These are phyloP conservation scores for Malbranchea zuffiana DNA, from an alignment of 2,329 filamentous ascomycete genomes.

Conservation along the genomic window DNA sequence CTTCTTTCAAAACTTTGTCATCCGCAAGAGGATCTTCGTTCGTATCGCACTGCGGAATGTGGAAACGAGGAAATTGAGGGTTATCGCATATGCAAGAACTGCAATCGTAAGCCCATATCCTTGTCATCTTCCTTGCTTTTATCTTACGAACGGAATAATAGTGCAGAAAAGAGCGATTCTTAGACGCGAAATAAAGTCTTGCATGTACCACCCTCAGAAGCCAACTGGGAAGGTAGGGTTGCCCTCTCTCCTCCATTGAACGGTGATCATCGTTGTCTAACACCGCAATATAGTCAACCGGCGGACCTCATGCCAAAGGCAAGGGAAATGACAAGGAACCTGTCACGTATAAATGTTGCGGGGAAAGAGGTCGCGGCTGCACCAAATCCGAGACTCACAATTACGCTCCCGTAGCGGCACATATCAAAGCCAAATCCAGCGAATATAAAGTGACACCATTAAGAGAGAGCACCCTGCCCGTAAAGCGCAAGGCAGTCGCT, in stretches of 20 bases:
- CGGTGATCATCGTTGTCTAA: neutral
- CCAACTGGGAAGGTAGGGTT: slow-evolving; percentile 1
- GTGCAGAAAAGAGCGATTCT: neutral
- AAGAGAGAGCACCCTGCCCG: neutral
- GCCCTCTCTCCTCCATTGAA: neutral
- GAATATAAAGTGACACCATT: neutral
- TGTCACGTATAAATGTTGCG: slow-evolving; percentile 10
- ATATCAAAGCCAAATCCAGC: neutral
- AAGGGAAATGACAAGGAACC: neutral
- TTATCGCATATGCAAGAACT: slow-evolving; percentile 6
- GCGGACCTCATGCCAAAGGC: neutral
- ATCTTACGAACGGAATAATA: neutral
- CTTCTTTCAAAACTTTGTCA: slow-evolving; percentile 6
- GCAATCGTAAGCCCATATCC: slow-evolving; percentile 3
- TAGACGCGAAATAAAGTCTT: slow-evolving; percentile 1
- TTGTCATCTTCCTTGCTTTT: neutral
- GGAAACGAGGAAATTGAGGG: slow-evolving; percentile 7
- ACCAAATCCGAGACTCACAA: slow-evolving; percentile 1
- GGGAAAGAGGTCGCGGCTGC: slow-evolving; percentile 8
- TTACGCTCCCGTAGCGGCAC: neutral
- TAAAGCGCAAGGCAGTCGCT: slow-evolving; percentile 25
- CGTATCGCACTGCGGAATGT: slow-evolving; percentile 4
- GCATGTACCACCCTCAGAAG: slow-evolving; percentile 5
- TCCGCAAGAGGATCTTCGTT: slow-evolving; percentile 2
- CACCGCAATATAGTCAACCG: neutral